Evolutionary conservation across 176 grass and related monocot genomes (phyloP).

Genomic region (Rhynchospora tenuis): DNA sequence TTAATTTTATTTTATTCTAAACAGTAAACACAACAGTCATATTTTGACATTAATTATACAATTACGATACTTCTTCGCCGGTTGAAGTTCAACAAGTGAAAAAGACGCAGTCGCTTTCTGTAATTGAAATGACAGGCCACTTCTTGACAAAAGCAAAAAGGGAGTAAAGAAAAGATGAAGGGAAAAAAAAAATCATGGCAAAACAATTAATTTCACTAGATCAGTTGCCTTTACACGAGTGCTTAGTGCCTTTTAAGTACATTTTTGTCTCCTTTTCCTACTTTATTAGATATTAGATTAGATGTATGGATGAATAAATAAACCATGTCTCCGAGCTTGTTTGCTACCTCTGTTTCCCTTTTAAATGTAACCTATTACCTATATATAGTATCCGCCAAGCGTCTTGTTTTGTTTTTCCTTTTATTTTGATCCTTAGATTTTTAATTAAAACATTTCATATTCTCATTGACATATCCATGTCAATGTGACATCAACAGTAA

Average conservation of each 20-base stretch:
- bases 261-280: conserved; percentile 4
- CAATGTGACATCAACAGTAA: too few species aligned
- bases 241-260: conserved; percentile 22
- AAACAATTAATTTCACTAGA: background rate
- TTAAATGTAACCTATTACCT: too few species aligned
- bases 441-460: too few species aligned
- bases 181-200: background rate
- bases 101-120: background rate
- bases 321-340: background rate
- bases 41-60: too few species aligned
- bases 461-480: too few species aligned
- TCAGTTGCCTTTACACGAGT: conserved; percentile 4
- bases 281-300: background rate
- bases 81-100: background rate
- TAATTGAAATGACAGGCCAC: background rate
- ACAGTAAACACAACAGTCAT: too few species aligned
- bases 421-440: background rate
- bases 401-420: too few species aligned
- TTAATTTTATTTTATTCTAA: too few species aligned
- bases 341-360: background rate
- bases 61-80: too few species aligned
- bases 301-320: background rate
- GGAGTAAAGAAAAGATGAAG: background rate
- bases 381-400: too few species aligned
- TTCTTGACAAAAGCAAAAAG: background rate